Evolutionary conservation across 2,329 filamentous ascomycete genomes (phyloP), one percentile per base, ranked within the genome.

Genomic region (Botrytis porri): DNA sequence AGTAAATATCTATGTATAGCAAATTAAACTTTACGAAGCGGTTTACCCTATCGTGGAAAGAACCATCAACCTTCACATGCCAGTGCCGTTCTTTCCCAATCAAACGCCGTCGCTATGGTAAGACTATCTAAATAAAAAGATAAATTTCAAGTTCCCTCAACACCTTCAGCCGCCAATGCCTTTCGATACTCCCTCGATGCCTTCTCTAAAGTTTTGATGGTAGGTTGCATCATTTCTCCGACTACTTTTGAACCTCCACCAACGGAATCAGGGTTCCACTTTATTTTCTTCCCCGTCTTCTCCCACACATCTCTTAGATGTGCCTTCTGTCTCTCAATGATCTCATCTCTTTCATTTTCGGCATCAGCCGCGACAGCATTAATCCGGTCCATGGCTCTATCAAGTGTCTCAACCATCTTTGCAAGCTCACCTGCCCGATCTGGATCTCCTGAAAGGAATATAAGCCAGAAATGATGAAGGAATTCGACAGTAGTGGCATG

Each of bases 401-500:
- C 88, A 22, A 99, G 86, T 16, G 94, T 95, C 80, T 97, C 93
- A 12, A 92, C 90, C 64, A 98, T 87, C 75, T 93, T 94, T 10
- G 90, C 89, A 22, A 98, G 86, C 82, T 99, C 95, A 60, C 87
- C 86, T 0, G 93, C 93, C 48, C 93, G 90, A 74, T 93, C 91
- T 1, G 93, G 84, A 80, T 98, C 93, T 22, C 95, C 95, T 0
- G 95, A 98, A 39, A 97, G 86, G 80, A 97, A 99, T 0, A 95
- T 90, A 48, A 89, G 88, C 95, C 95, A 99, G 84, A 99, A 99
- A 81, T 98, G 97, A 78, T 95, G 93, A n/a, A 99, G 85, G 79
- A 98, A 99, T 80, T 99, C 96, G 54, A 93, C 92, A 0, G 94
- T 97, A 0, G 96, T 99, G 70, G 95, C 95, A 81, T 98, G 94